Base-by-base conservation (phyloP, 148 eudicot genomes). In the Camellia granthamiana region DNA sequence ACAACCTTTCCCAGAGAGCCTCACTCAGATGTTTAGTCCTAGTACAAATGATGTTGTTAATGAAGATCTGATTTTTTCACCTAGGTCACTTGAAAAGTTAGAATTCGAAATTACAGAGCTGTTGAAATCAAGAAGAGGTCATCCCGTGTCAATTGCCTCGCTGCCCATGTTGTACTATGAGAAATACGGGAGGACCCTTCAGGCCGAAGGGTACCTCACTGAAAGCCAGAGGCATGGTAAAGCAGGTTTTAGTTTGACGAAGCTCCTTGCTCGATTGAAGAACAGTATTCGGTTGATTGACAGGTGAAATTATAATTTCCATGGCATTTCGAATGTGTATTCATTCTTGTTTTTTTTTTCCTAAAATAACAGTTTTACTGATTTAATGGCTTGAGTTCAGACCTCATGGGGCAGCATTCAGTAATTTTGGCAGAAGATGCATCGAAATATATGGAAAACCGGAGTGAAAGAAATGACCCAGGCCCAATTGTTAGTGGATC, bases 141-240 rank as follows among this genome's bases (percentile, higher is more conserved):
- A 46, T 73, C 87, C 92, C 21, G 87, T 89, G 42, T 88, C 92
- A 14, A 88, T 89, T 60, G 90, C 92, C 67, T 86, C 89, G 7
- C 80, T 91, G 81, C 94, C 90, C n/a, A 78, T 82, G 87, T 46
- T 86, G 82, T 91, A 85, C 78, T 78, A 77, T 75, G 92, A 86
- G 41, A 89, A 74, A 77, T 91, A 83, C 75, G 88, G 90, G 44
- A 88, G 79, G 80, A 80, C 69, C 51, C 89, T 91, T 80, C 90
- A 86, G 56, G 94, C 94, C 5, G 90, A 88, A 47, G 94, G 94
- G 38, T 91, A 91, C 68, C 88, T 89, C 30, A 91, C 94, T 1
- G 94, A 91, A 81, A 91, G 94, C 86, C 90, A 89, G 77, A 88
- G 94, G 75, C 91, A 91, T 72, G 94, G 94, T 4, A 84, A 88